Percentiles rank a stretch among this genome's conserved stretches.
Conservation (phyloP, 2,329 filamentous ascomycete genomes). For the Salinomyces thailandicus region DNA sequence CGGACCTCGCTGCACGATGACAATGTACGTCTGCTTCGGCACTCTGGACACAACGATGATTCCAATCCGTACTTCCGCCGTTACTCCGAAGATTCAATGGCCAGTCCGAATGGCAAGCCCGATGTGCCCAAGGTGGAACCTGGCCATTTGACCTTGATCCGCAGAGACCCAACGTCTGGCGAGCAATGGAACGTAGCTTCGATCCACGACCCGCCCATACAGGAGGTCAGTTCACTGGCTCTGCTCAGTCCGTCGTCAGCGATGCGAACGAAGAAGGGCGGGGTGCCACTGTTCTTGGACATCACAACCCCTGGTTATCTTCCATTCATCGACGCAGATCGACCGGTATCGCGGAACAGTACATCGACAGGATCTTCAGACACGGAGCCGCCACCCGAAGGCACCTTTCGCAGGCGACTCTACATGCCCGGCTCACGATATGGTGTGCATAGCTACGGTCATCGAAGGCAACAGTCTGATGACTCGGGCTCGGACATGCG, state of each 20-base stretch:
- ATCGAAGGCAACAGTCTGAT: constrained; percentile 21
- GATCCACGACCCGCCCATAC: constrained; percentile 36
- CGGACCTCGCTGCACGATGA: constrained; percentile 14
- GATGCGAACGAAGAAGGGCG: constrained; percentile 27
- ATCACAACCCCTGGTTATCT: constrained; percentile 50
- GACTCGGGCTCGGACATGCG: constrained; percentile 8
- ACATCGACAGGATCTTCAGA: constrained; percentile 18
- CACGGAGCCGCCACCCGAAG: constrained; percentile 19
- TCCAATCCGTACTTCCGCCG: constrained; percentile 17
- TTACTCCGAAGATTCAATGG: constrained; percentile 5
- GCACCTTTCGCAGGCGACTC: constrained; percentile 35
- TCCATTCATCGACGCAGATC: constrained; percentile 39
- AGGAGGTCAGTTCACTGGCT: constrained; percentile 35
- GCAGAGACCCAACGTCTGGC: constrained; percentile 38
- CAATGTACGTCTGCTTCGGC: constrained; percentile 15
- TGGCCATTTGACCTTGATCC: constrained; percentile 37
- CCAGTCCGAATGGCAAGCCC: not conserved
- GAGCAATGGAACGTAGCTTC: constrained; percentile 43
- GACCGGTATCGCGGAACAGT: constrained; percentile 16
- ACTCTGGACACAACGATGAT: constrained; percentile 12
- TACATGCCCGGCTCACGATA: constrained; percentile 39
- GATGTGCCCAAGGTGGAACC: constrained; percentile 6
- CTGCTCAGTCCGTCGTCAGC: constrained; percentile 16
- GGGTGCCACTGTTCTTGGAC: constrained; percentile 41
- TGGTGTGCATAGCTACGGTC: constrained; percentile 30